Percentiles rank a stretch among this genome's conserved stretches.
phyloP scores from a whole-genome alignment of 2,329 filamentous ascomycete species.

The Pseudocercospora fijiensis region DNA sequence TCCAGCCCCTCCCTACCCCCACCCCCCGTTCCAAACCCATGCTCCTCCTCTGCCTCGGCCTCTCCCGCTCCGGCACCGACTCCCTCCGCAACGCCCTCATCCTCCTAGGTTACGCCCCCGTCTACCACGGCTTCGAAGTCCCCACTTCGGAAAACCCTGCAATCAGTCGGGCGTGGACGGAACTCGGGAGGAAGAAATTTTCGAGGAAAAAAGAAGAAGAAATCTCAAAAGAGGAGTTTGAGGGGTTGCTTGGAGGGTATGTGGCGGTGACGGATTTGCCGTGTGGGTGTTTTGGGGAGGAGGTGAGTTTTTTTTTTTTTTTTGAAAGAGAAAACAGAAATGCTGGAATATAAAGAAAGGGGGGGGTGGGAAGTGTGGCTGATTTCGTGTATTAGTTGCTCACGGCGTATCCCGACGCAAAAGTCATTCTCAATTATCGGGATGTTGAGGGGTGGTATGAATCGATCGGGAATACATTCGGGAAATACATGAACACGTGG shows the following conservation, averaged over 20 bases:
- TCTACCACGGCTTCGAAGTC: constrained; percentile 25
- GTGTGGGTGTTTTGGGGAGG: neutral
- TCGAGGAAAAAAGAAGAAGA: neutral
- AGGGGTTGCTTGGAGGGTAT: constrained; percentile 10
- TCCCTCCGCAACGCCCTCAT: constrained; percentile 21
- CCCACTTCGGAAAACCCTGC: neutral
- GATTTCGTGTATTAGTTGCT: neutral
- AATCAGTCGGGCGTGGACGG: neutral
- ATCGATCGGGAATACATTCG: neutral
- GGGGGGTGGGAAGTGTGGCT: neutral
- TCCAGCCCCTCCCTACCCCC: neutral
- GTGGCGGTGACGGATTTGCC: constrained; percentile 11
- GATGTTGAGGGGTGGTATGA: neutral
- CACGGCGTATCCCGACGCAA: neutral
- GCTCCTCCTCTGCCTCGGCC: constrained; percentile 24
- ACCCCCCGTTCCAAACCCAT: neutral
- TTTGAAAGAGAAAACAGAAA: too few species aligned
- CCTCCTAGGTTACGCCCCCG: constrained; percentile 19
- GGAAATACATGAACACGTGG: neutral
- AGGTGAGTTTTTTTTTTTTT: neutral
- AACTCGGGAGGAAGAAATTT: neutral
- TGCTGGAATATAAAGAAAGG: too few species aligned
- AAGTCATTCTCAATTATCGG: neutral
- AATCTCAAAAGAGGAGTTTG: neutral
- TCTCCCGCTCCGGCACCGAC: constrained; percentile 26